These are phyloP conservation scores for Serendipita sp. DNA, from an alignment of 768 basidiomycete genomes.

Conservation along the genomic window DNA sequence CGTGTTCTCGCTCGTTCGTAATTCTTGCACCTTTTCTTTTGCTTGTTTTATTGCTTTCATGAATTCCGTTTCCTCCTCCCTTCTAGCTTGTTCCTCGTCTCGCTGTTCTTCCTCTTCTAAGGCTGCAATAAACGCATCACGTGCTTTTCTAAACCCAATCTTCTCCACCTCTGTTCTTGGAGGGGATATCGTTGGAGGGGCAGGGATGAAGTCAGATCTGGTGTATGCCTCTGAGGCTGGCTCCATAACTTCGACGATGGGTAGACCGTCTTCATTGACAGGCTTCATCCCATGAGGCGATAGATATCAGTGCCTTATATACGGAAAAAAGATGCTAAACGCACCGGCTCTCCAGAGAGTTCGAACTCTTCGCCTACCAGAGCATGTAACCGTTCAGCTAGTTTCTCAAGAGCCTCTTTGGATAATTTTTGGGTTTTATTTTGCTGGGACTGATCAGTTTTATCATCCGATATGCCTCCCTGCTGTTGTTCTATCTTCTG, in stretches of 20 bases:
- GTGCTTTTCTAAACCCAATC: background rate
- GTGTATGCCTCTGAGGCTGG: slow-evolving; percentile 24
- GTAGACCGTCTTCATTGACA: slow-evolving; percentile 66
- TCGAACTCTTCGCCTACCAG: background rate
- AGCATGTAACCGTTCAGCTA: background rate
- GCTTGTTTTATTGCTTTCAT: slow-evolving; percentile 9
- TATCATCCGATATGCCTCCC: background rate
- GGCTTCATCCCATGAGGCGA: slow-evolving; percentile 17
- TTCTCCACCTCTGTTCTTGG: slow-evolving; percentile 9
- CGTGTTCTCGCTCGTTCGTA: background rate
- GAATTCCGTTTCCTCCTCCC: background rate
- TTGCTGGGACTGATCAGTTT: too few relatives aligned
- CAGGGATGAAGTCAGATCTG: slow-evolving; percentile 8
- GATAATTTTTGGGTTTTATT: background rate
- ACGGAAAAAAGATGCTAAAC: background rate
- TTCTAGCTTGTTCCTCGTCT: slow-evolving; percentile 13
- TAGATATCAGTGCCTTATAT: background rate
- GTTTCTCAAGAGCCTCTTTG: background rate
- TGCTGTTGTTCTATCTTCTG: background rate
- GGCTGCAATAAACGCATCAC: slow-evolving; percentile 17
- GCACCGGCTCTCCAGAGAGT: background rate
- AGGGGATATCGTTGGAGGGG: background rate
- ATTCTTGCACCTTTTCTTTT: background rate
- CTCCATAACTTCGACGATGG: slow-evolving; percentile 65
- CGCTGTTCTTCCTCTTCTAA: slow-evolving; percentile 45